phyloP scores from a whole-genome alignment of 768 basidiomycete genomes.

The Rhodotorula taiwanensis region DNA sequence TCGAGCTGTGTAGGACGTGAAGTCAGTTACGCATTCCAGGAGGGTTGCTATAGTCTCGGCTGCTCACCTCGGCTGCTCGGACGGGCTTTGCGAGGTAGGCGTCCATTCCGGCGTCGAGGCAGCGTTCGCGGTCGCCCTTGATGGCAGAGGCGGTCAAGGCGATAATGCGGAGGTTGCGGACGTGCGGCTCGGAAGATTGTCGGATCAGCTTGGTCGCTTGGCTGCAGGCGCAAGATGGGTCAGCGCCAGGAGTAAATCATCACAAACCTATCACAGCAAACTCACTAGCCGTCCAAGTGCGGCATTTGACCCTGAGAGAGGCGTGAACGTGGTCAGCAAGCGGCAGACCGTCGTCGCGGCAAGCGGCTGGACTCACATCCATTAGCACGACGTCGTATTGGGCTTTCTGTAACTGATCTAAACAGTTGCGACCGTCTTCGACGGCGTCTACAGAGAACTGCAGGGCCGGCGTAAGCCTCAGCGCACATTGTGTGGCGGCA shows the following conservation, averaged over 20 bases:
- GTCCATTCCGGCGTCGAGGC: constrained; percentile 63
- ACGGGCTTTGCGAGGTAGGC: constrained; percentile 35
- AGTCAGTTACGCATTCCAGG: no score
- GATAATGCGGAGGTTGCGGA: constrained; percentile 67
- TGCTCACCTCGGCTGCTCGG: constrained; percentile 17
- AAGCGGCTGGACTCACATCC: constrained; percentile 31
- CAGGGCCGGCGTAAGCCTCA: background rate
- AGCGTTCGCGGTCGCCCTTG: constrained; percentile 73
- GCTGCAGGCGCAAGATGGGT: no score
- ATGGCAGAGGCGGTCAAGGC: constrained; percentile 95
- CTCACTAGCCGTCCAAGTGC: constrained; percentile 25
- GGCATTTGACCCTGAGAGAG: constrained; percentile 22
- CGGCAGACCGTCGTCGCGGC: background rate
- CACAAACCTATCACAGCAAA: no score
- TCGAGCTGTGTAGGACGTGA: constrained; percentile 4
- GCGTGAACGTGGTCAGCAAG: background rate
- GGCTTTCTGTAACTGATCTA: constrained; percentile 39
- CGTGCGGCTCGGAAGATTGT: background rate
- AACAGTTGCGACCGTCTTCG: constrained; percentile 41
- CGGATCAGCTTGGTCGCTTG: constrained; percentile 20
- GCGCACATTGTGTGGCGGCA: no score
- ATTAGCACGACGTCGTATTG: constrained; percentile 43
- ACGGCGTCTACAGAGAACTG: constrained; percentile 39
- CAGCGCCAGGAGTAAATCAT: no score
- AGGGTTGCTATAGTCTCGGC: no score